Percentiles rank a stretch among this genome's conserved stretches.
phyloP scores from a whole-genome alignment of 2,329 filamentous ascomycete genomes.

The Dryadomyces quercus-mongolicae region DNA sequence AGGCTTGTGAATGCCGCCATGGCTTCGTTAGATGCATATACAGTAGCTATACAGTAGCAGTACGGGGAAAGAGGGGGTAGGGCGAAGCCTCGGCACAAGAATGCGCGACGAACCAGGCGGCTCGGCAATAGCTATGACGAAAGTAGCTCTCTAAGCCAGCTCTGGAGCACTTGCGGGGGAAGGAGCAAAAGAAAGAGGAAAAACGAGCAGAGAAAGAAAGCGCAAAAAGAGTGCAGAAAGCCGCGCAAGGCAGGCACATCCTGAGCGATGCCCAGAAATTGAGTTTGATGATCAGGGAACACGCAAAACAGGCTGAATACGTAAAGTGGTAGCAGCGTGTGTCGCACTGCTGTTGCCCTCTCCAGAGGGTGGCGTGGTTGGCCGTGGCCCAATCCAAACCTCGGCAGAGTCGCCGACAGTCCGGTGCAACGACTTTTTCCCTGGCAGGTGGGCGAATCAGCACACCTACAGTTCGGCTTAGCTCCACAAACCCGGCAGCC shows the following conservation, averaged over 20 bases:
- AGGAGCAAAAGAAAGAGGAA: not conserved
- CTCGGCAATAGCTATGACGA: conserved; percentile 1
- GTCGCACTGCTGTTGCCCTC: not conserved
- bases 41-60: not conserved
- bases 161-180: not conserved
- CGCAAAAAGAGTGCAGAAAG: not conserved
- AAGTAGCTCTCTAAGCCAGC: not conserved
- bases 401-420: conserved; percentile 18
- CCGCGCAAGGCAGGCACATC: no score
- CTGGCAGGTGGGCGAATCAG: conserved; percentile 25
- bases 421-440: not conserved
- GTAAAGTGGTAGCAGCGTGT: not conserved
- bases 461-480: conserved; percentile 25
- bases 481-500: conserved; percentile 3
- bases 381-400: conserved; percentile 16
- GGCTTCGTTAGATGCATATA: not conserved
- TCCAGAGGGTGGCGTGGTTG: not conserved
- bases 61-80: not conserved
- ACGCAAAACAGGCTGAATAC: not conserved
- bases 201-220: not conserved
- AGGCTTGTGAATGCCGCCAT: not conserved
- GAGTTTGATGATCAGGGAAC: no score
- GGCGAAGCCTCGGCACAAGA: not conserved
- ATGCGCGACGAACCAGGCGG: not conserved
- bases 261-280: no score